phyloP scores from a whole-genome alignment of 768 basidiomycete species.

The Suillus fuscotomentosus region DNA sequence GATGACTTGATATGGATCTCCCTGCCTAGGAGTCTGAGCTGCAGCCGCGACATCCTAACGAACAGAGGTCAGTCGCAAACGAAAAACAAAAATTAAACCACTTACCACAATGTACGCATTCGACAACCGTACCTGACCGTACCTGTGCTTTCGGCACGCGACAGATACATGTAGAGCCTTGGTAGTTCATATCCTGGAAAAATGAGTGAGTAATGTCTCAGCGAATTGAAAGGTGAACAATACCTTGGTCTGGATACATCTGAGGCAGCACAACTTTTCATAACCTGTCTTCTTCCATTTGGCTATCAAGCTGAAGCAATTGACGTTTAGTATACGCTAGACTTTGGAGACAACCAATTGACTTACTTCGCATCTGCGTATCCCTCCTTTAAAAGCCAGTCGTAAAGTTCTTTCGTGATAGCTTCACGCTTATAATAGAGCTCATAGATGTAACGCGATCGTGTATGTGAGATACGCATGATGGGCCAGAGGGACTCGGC shows the following conservation, averaged over 20 bases:
- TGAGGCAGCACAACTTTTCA: constrained; percentile 94
- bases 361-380: constrained; percentile 96
- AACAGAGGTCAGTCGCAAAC: constrained; percentile 11
- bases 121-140: constrained; percentile 85
- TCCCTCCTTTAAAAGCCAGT: constrained; percentile 96
- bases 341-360: background rate
- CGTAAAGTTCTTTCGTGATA: constrained; percentile 88
- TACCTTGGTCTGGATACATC: constrained; percentile 94
- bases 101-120: constrained; percentile 97
- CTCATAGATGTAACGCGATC: constrained; percentile 96
- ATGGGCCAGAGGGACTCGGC: constrained; percentile 95
- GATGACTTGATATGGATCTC: background rate
- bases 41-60: constrained; percentile 82
- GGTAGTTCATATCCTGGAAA: constrained; percentile 95
- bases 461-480: constrained; percentile 96
- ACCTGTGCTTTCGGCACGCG: constrained; percentile 95
- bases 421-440: constrained; percentile 98
- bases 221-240: constrained; percentile 2
- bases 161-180: constrained; percentile 97
- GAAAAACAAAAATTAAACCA: constrained; percentile 16
- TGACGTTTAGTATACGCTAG: constrained; percentile 7
- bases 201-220: constrained; percentile 4
- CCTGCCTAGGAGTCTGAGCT: constrained; percentile 74
- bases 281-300: constrained; percentile 99
- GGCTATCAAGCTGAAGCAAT: constrained; percentile 73